Base-by-base conservation (phyloP, 1,284 basidiomycete species). In the Trametes hirsuta region DNA sequence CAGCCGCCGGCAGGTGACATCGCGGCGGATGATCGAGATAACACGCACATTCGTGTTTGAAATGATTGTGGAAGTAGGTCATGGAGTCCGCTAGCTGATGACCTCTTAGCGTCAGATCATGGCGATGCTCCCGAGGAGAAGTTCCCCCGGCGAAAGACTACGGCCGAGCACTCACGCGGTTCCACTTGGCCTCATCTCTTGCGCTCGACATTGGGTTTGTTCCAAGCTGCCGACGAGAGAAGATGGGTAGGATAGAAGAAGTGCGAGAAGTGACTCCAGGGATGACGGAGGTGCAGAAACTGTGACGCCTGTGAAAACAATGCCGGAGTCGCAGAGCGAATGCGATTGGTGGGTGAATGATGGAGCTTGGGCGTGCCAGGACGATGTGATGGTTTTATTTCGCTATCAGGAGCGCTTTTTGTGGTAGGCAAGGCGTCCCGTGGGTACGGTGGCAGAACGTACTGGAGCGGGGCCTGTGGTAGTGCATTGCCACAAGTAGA, bases 31-130 rank as follows among this genome's bases (percentile, higher is more conserved):
- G 30, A 30, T 30, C 8, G 30, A 30, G 30, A 30, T 30, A 9
- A 10, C 41, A 65, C 72, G 50, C 49, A 74, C 73, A 74, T 62
- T 74, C 72, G 18, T 61, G 47, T 52, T 71, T 73, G 69, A 73
- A 73, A 47, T 71, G 68, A 18, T 70, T 55, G 56, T 74, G 72
- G 58, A 72, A 74, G 49, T 60, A 63, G 9, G 58, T 46, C 72
- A 73, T 74, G 11, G 48, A 48, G 3, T 66, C 63, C 12, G 68
- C 65, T 9, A 72, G 50, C 72, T 74, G 47, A 30, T 18, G 45
- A 18, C 18, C 22, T 51, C 37, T 21, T 34, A 47, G 49, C 22
- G 47, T 37, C 2, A 48, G 47, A 15, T 36, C 6, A 22, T 30
- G 11, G 45, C 35, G 6, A 6, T 6, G 21, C 15, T 12, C 25